Percentiles rank a stretch among this genome's conserved stretches.
Conservation (phyloP, 2,329 filamentous ascomycete genomes). For the Ciborinia camelliae region DNA sequence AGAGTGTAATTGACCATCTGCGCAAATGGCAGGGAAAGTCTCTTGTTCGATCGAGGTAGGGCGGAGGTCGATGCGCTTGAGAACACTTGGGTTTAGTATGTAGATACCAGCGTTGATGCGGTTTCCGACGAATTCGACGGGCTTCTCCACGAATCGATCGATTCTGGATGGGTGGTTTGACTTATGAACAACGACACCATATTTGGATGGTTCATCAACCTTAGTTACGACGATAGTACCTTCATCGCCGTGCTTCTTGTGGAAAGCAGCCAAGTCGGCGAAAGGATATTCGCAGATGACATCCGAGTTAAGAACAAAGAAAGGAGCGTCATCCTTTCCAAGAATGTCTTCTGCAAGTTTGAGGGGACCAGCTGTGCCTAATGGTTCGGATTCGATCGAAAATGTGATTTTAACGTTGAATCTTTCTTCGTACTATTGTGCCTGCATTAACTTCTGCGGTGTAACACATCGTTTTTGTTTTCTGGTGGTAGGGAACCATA, state of each 20-base stretch:
- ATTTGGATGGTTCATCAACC: constrained; percentile 98
- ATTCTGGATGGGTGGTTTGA: constrained; percentile 86
- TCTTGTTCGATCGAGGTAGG: constrained; percentile 98
- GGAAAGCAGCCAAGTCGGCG: constrained; percentile 82
- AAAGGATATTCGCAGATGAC: constrained; percentile 98
- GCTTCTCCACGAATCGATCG: constrained; percentile 99
- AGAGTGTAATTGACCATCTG: constrained; percentile 86
- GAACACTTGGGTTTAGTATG: constrained; percentile 89
- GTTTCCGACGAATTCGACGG: constrained; percentile 97
- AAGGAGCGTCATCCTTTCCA: constrained; percentile 87
- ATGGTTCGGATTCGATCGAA: constrained; percentile 91
- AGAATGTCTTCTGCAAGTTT: constrained; percentile 93
- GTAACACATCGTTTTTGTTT: constrained; percentile 1
- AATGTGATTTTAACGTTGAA: constrained; percentile 96
- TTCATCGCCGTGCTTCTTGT: constrained; percentile 89
- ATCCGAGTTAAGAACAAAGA: constrained; percentile 98
- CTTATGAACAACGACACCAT: constrained; percentile 97
- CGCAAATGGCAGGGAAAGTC: constrained; percentile 92
- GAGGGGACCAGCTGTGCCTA: constrained; percentile 90
- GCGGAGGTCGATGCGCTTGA: constrained; percentile 89
- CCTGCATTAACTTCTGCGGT: constrained; percentile 24
- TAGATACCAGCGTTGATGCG: constrained; percentile 98
- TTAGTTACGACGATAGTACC: constrained; percentile 98
- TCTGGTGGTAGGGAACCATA: constrained; percentile 42
- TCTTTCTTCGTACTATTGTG: constrained; percentile 72